Evolutionary conservation across 495 filamentous ascomycete species (phyloP).

Genomic region (Xylaria scruposa): DNA sequence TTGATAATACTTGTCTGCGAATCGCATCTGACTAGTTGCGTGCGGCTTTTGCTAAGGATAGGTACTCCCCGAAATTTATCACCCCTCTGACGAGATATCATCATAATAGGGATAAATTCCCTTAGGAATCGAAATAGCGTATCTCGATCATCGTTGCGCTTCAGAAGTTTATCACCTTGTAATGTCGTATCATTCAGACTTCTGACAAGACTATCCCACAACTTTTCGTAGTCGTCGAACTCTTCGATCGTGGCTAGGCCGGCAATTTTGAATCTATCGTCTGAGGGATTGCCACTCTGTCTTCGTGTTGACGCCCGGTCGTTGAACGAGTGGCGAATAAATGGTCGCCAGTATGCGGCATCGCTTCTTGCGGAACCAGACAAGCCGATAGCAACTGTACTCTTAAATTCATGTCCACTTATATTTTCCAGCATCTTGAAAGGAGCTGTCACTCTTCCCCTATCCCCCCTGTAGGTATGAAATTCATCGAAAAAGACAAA

Average conservation of each 20-base stretch:
- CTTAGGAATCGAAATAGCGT: neutral
- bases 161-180: neutral
- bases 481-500: slow-evolving; percentile 7
- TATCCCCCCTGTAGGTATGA: neutral
- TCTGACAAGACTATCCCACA: neutral
- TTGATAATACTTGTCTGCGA: too few relatives aligned
- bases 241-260: neutral
- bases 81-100: neutral
- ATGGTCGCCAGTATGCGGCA: neutral
- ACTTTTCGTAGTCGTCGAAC: neutral
- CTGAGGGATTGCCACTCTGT: too few relatives aligned
- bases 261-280: neutral
- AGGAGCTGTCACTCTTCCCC: neutral
- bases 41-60: neutral
- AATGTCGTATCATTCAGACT: neutral
- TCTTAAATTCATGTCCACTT: neutral
- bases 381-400: neutral
- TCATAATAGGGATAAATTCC: neutral
- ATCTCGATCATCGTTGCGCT: neutral
- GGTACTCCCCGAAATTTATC: neutral
- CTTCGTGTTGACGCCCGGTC: too few relatives aligned
- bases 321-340: neutral
- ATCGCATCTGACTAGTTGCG: neutral
- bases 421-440: neutral
- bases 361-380: neutral